These are phyloP conservation scores for Curvularia sp. DNA, from an alignment of 2,329 filamentous ascomycete genomes.

Conservation along the genomic window DNA sequence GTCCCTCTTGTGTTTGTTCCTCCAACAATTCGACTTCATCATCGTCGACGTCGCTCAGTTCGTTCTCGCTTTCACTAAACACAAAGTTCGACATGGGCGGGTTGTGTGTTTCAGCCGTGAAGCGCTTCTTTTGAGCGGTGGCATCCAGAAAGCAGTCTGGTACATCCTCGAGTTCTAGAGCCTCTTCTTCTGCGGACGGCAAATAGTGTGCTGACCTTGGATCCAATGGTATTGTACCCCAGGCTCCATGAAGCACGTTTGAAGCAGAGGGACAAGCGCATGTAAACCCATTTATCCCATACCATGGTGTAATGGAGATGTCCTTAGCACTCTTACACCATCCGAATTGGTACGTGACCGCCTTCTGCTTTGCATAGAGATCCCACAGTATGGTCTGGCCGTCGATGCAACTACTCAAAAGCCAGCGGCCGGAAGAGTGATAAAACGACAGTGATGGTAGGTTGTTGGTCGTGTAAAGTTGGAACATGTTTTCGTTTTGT, in stretches of 20 bases:
- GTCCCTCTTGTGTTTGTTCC: background rate
- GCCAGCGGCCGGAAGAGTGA: slow-evolving; percentile 64
- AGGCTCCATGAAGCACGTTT: slow-evolving; percentile 30
- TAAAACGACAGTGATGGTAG: slow-evolving; percentile 66
- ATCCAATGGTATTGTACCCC: slow-evolving; percentile 42
- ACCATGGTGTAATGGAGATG: slow-evolving; percentile 16
- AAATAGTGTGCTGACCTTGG: slow-evolving; percentile 33
- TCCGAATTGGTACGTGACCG: slow-evolving; percentile 33
- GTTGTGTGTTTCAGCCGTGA: slow-evolving; percentile 10
- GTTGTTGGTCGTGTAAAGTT: slow-evolving; percentile 50
- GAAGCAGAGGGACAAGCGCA: slow-evolving; percentile 22
- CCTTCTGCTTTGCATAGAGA: slow-evolving; percentile 31
- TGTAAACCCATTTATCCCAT: background rate
- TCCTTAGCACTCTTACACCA: slow-evolving; percentile 29
- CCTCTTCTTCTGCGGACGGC: slow-evolving; percentile 1
- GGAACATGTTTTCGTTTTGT: slow-evolving; percentile 33
- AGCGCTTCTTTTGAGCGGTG: slow-evolving; percentile 13
- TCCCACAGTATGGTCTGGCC: slow-evolving; percentile 60
- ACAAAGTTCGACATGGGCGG: background rate
- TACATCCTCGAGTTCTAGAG: background rate
- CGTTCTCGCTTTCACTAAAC: slow-evolving; percentile 3
- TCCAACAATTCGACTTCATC: background rate
- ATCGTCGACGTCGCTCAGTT: background rate
- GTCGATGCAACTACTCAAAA: slow-evolving; percentile 64
- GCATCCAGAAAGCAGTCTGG: slow-evolving; percentile 22